phyloP scores from a whole-genome alignment of 108 stramenopile species.

The Nitzschia sp. region DNA sequence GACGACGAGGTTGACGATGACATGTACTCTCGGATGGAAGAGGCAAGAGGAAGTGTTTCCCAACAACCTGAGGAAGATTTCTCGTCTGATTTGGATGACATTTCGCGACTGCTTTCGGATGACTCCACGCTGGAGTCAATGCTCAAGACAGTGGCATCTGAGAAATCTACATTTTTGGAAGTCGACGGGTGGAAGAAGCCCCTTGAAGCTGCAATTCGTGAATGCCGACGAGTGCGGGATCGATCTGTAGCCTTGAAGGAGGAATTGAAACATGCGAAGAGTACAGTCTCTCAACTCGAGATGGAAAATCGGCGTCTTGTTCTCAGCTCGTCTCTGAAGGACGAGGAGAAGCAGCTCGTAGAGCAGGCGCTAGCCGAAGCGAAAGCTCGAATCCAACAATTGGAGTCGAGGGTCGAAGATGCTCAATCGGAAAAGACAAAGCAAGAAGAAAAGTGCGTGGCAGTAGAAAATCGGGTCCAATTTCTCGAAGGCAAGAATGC shows the following conservation, averaged over 20 bases:
- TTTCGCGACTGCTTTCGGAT: constrained; percentile 20
- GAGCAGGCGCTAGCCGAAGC: constrained; percentile 30
- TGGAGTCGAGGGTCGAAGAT: constrained; percentile 10
- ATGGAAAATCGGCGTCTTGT: constrained; percentile 27
- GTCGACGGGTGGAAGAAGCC: constrained; percentile 19
- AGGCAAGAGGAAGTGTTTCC: constrained; percentile 16
- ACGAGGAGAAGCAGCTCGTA: constrained; percentile 20
- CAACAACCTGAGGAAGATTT: constrained; percentile 3
- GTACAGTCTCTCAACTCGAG: constrained; percentile 18
- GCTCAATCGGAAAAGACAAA: neutral
- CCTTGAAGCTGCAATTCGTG: constrained; percentile 30
- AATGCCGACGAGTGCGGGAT: constrained; percentile 31
- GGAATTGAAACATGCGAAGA: constrained; percentile 23
- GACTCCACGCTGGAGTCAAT: constrained; percentile 32
- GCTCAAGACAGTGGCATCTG: constrained; percentile 3
- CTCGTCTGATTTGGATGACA: constrained; percentile 19
- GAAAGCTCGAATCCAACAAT: constrained; percentile 12
- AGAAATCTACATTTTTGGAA: constrained; percentile 2
- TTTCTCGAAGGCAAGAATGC: neutral
- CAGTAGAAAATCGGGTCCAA: neutral
- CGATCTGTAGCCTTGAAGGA: constrained; percentile 20
- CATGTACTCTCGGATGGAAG: constrained; percentile 24
- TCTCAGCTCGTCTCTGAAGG: constrained; percentile 5
- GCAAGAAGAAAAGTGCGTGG: neutral
- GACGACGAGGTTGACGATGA: constrained; percentile 17